Percentiles rank a stretch among this genome's conserved stretches.
Evolutionary conservation across 129 eudicot genomes (phyloP).

Genomic region (Apium graveolens): DNA sequence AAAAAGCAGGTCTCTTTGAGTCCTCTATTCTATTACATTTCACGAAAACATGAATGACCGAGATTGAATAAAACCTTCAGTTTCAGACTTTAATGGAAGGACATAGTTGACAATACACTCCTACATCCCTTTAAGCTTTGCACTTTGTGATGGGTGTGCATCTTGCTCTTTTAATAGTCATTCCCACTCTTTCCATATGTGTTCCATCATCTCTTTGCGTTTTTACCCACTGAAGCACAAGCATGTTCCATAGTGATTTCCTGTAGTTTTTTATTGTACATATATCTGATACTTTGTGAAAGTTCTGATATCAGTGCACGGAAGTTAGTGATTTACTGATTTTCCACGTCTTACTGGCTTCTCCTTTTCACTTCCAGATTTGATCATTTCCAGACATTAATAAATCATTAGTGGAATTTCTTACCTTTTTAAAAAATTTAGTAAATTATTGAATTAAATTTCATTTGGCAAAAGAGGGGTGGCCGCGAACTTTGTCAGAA

Average conservation of each 20-base stretch:
- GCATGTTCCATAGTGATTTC: not conserved
- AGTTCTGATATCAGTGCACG: not conserved
- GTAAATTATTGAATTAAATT: not conserved
- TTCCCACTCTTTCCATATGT: not conserved
- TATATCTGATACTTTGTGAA: not conserved
- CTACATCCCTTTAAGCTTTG: not conserved
- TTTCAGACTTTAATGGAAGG: not conserved
- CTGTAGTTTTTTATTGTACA: not conserved
- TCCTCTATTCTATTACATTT: not conserved
- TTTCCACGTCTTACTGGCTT: not conserved
- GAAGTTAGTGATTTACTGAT: not conserved
- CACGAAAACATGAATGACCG: not conserved
- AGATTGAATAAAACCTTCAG: not conserved
- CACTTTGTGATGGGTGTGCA: not conserved
- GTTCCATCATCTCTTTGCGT: not conserved
- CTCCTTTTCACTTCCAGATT: not conserved
- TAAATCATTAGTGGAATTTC: not conserved
- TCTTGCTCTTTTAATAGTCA: not conserved
- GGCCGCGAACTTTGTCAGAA: not conserved
- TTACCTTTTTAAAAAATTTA: too few relatives aligned
- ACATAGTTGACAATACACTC: not conserved
- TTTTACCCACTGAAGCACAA: not conserved
- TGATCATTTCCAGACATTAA: not conserved
- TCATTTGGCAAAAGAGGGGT: not conserved
- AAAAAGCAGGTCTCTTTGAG: not conserved